Evolutionary conservation across 139 green algal genomes (phyloP).

Genomic region (Coelastrella sp.): DNA sequence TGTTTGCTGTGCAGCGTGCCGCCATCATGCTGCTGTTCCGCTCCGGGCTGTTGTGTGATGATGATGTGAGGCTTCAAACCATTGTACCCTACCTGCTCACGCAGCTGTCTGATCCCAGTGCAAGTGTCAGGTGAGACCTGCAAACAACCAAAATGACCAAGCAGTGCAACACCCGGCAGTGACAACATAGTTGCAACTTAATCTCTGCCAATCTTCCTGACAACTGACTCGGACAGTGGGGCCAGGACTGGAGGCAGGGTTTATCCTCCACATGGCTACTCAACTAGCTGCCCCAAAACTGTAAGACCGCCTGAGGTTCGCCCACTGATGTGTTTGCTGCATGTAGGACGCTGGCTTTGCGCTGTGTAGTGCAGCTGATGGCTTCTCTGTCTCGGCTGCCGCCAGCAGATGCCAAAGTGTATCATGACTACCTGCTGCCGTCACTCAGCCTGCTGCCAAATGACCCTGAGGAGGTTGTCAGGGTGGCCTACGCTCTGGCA

Average conservation of each 20-base stretch:
- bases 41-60: conserved; percentile 66
- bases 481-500: conserved; percentile 75
- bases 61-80: conserved; percentile 85
- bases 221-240: background rate
- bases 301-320: background rate
- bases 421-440: conserved; percentile 95
- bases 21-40: conserved; percentile 77
- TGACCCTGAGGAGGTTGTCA: conserved; percentile 88
- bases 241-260: background rate
- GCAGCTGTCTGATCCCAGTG: conserved; percentile 54
- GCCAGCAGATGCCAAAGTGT: conserved; percentile 63
- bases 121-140: conserved; percentile 22
- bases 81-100: conserved; percentile 90
- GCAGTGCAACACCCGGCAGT: background rate
- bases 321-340: background rate
- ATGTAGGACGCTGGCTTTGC: conserved; percentile 61
- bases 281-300: too few species aligned
- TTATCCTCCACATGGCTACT: too few species aligned
- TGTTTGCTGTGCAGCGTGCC: conserved; percentile 39
- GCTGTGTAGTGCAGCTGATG: conserved; percentile 61
- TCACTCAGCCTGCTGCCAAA: conserved; percentile 86
- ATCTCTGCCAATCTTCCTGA: too few species aligned
- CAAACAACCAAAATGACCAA: too few species aligned
- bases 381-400: conserved; percentile 18
- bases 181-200: too few species aligned